Base-by-base conservation (phyloP, 805 yeast species). In the Debaryomyces castellii region DNA sequence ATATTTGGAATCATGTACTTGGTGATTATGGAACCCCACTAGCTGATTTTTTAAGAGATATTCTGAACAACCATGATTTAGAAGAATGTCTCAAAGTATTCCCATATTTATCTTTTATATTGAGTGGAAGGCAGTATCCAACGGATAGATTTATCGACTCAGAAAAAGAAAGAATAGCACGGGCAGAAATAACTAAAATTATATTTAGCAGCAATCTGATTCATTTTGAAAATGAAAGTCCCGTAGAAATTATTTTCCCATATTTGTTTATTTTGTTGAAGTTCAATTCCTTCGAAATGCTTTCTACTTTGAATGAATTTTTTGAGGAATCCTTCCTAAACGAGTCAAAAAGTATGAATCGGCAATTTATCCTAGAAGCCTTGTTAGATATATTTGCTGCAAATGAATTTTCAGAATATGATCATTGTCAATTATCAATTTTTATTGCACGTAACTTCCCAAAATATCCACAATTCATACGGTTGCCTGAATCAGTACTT, bases 121-220 rank as follows among this genome's bases (percentile, higher is more conserved):
- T 89, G 22, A 84, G 92, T 0, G 95, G 96, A 0, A 71, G 94
- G 45, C 85, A 83, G 47, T 92, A 83, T 59, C 97, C 97, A 0
- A 82, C 86, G 1, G 87, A 86, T 38, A 63, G 69, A 23, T 61
- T 63, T 16, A 70, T 85, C 18, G 67, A 61, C 3, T 63, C 59
- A 7, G 58, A 52, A 3, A 51, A 59, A 4, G 64, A 63, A n/a
- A 45, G 55, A 1, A 48, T 58, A 3, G 82, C 84, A 0, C 85
- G 86, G 54, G 48, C 69, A 20, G 63, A 70, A 11, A 54, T 87
- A 0, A 84, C 84, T 49, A 73, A 74, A 42, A 64, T 82, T 8
- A 56, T 89, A 4, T 84, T 90, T 59, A 78, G 80, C 47, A 87
- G 85, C 1, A 62, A 78, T 1, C 56, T 74, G 0, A 57, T 82